These are phyloP conservation scores for Rutstroemia sp. DNA, from an alignment of 2,329 filamentous ascomycete genomes.

Conservation along the genomic window DNA sequence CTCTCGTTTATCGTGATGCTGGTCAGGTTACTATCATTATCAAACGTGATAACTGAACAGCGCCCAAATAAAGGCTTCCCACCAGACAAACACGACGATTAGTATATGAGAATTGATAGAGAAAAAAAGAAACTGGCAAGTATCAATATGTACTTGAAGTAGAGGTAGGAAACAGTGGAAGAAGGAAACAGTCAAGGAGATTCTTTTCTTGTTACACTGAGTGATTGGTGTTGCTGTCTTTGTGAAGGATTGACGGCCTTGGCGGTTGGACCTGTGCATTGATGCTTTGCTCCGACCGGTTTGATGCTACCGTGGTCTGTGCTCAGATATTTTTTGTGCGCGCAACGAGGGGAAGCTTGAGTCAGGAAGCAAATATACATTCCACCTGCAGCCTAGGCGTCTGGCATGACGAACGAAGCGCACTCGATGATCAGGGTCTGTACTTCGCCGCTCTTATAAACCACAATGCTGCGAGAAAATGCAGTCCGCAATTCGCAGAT, in stretches of 20 bases:
- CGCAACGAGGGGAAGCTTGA: not conserved
- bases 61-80: not conserved
- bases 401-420: not conserved
- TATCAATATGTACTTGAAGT: conserved; percentile 1
- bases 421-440: not conserved
- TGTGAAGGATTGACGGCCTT: not conserved
- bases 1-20: conserved; percentile 4
- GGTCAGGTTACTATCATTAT: conserved; percentile 5
- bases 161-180: not conserved
- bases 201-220: not conserved
- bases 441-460: not conserved
- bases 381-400: not conserved
- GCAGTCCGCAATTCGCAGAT: conserved; percentile 6
- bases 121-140: not conserved
- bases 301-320: conserved; percentile 1
- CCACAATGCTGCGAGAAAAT: not conserved
- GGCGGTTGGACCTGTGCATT: not conserved
- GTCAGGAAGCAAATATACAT: not conserved
- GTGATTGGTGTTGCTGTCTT: not conserved
- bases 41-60: not conserved
- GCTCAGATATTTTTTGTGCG: not conserved
- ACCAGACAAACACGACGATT: not conserved
- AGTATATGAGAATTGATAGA: not conserved
- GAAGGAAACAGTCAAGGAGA: not conserved
- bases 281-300: not conserved